phyloP scores from a whole-genome alignment of 768 basidiomycete species.

The Flagelloscypha sp. region DNA sequence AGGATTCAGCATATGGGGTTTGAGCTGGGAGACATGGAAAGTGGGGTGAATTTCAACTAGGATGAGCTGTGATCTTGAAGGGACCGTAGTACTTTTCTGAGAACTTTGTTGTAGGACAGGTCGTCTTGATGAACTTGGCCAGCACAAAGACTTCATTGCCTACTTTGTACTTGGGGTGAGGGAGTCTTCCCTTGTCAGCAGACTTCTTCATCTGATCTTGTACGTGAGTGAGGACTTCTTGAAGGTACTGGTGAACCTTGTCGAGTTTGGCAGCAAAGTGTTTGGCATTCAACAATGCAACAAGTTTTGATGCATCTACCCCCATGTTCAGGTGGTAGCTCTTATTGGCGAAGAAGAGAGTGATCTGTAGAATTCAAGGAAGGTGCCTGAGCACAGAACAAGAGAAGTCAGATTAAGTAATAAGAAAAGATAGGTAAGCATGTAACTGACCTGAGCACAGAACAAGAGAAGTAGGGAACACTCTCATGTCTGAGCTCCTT shows the following conservation, averaged over 20 bases:
- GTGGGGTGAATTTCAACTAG: slow-evolving; percentile 11
- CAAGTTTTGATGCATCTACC: slow-evolving; percentile 6
- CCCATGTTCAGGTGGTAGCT: slow-evolving; percentile 15
- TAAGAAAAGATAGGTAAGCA: too few relatives aligned
- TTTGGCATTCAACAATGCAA: slow-evolving; percentile 14
- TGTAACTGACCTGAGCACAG: too few relatives aligned
- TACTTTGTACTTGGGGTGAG: slow-evolving; percentile 20
- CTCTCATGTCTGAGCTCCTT: too few relatives aligned
- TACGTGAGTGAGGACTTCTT: slow-evolving; percentile 21
- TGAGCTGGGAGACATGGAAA: slow-evolving; percentile 13
- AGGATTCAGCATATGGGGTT: slow-evolving; percentile 1
- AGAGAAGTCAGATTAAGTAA: too few relatives aligned
- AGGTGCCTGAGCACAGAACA: too few relatives aligned
- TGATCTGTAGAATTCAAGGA: too few relatives aligned
- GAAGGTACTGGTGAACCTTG: slow-evolving; percentile 24
- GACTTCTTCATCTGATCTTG: slow-evolving; percentile 20
- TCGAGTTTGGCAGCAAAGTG: slow-evolving; percentile 20
- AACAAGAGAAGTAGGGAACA: too few relatives aligned
- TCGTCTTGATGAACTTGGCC: slow-evolving; percentile 29
- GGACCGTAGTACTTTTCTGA: slow-evolving; percentile 13
- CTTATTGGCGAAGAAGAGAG: slow-evolving; percentile 20
- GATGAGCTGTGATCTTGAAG: slow-evolving; percentile 10
- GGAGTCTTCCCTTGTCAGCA: slow-evolving; percentile 18
- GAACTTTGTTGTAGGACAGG: slow-evolving; percentile 32
- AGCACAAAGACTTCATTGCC: slow-evolving; percentile 31